Conservation (phyloP, 2,329 filamentous ascomycete species). For the Talaromyces amestolkiae region DNA sequence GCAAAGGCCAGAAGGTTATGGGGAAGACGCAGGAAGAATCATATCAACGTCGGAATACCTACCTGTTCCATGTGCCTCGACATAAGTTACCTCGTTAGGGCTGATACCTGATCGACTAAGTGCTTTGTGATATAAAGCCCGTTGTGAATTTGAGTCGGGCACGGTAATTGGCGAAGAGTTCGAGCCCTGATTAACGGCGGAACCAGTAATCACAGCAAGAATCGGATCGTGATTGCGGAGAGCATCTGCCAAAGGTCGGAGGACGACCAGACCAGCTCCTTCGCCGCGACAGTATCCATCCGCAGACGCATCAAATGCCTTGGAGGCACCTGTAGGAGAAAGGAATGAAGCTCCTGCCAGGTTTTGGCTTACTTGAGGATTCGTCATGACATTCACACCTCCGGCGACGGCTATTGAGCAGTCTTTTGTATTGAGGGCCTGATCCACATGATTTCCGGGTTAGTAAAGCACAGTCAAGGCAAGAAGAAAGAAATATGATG, state of each 20-base stretch:
- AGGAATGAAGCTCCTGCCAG: slow-evolving; percentile 50
- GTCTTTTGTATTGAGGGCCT: slow-evolving; percentile 18
- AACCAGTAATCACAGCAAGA: slow-evolving; percentile 33
- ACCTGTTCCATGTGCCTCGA: slow-evolving; percentile 4
- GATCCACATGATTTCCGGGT: slow-evolving; percentile 10
- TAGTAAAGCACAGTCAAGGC: too few species aligned
- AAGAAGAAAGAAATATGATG: too few species aligned
- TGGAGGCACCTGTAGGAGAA: slow-evolving; percentile 51
- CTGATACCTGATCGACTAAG: background rate
- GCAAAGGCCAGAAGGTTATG: too few species aligned
- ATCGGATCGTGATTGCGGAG: slow-evolving; percentile 45
- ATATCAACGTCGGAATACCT: slow-evolving; percentile 29
- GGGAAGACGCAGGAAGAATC: too few species aligned
- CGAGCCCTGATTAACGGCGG: slow-evolving; percentile 32
- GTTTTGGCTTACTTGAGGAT: slow-evolving; percentile 30
- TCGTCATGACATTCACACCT: slow-evolving; percentile 28
- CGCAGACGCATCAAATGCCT: slow-evolving; percentile 46
- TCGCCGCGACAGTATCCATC: slow-evolving; percentile 54
- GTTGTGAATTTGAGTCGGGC: background rate
- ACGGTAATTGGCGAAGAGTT: slow-evolving; percentile 2
- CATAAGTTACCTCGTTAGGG: background rate
- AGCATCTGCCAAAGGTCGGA: slow-evolving; percentile 51
- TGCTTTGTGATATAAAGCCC: background rate
- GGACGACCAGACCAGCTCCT: slow-evolving; percentile 47
- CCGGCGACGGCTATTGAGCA: slow-evolving; percentile 26